These are phyloP conservation scores for Cryptomeria japonica DNA, from an alignment of 75 land plant genomes.

Conservation along the genomic window DNA sequence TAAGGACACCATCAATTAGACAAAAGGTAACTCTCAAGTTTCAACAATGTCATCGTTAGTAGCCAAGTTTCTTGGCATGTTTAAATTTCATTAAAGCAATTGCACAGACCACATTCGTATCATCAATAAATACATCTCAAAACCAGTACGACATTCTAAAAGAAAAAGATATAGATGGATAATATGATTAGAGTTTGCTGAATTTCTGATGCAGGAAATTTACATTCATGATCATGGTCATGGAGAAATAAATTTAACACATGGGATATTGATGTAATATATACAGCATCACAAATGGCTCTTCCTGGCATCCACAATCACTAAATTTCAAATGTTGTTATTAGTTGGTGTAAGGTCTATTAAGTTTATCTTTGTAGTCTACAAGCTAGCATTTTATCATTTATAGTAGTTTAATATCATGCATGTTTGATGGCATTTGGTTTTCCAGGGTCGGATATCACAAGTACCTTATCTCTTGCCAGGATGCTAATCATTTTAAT, in stretches of 20 bases:
- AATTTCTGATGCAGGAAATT: background rate
- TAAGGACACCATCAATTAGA: background rate
- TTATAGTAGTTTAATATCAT: background rate
- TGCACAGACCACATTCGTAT: background rate
- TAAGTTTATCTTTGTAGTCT: background rate
- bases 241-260: background rate
- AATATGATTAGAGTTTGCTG: background rate
- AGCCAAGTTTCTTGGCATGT: background rate
- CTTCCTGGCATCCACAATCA: background rate
- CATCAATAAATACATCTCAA: background rate
- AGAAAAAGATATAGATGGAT: background rate
- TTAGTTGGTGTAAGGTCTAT: background rate
- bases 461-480: background rate
- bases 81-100: background rate
- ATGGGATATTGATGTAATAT: background rate
- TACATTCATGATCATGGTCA: background rate
- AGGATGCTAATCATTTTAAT: background rate
- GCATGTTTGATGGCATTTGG: background rate
- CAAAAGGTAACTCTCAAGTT: background rate
- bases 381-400: background rate
- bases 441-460: background rate
- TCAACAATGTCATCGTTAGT: background rate
- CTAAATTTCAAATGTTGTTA: background rate
- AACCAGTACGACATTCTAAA: background rate
- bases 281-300: background rate